These are phyloP conservation scores for Stygiomarasmius scandens DNA, from an alignment of 1,284 basidiomycete species.

Conservation along the genomic window DNA sequence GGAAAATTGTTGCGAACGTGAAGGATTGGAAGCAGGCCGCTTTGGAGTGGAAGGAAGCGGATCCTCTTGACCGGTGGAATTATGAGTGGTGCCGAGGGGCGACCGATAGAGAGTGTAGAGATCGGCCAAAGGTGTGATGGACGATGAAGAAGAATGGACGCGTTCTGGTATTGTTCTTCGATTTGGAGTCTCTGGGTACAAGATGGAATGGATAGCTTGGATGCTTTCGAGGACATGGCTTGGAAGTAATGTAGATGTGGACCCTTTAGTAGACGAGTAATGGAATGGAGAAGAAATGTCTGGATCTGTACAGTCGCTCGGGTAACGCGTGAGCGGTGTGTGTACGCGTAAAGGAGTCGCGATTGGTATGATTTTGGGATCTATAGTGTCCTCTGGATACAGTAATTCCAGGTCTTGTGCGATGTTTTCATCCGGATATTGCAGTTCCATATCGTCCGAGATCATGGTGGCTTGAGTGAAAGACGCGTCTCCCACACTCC, in stretches of 20 bases:
- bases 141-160: background rate
- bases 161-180: background rate
- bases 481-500: background rate
- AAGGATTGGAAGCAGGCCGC: background rate
- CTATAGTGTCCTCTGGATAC: background rate
- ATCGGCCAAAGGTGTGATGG: conserved; percentile 5
- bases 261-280: background rate
- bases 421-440: background rate
- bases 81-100: background rate
- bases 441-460: background rate
- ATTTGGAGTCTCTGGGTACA: background rate
- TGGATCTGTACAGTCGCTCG: background rate
- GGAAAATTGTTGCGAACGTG: background rate
- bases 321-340: background rate
- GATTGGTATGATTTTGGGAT: conserved; percentile 3
- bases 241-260: background rate
- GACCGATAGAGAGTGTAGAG: conserved; percentile 8
- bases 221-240: conserved; percentile 3
- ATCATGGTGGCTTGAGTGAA: too few relatives aligned
- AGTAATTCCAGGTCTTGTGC: background rate
- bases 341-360: background rate
- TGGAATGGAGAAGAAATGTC: background rate
- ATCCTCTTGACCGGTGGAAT: conserved; percentile 1
- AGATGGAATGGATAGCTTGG: conserved; percentile 3
- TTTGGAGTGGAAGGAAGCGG: conserved; percentile 4